Percentiles rank a stretch among this genome's conserved stretches.
Conservation (phyloP, 352 stramenopile genomes). For the Globisporangium canariense region DNA sequence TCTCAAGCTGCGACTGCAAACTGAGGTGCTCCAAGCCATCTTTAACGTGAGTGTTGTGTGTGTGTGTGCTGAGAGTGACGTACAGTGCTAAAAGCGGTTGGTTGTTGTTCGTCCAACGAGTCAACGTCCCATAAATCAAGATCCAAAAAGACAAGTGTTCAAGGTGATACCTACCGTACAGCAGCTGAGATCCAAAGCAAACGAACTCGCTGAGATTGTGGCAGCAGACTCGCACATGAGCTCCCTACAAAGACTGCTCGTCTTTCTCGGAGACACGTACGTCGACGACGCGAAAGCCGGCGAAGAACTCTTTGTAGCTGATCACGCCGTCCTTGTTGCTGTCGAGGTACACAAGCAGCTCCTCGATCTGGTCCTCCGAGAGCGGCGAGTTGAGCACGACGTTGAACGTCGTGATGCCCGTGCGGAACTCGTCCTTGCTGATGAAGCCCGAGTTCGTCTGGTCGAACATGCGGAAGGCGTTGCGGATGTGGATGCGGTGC, state of each 20-base stretch:
- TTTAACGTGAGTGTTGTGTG: too few relatives aligned
- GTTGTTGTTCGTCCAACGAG: not conserved
- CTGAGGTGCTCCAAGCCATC: too few relatives aligned
- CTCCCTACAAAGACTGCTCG: constrained; percentile 14
- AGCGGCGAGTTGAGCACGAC: constrained; percentile 88
- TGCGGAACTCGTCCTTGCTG: constrained; percentile 82
- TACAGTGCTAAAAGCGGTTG: not conserved
- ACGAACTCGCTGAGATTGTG: not conserved
- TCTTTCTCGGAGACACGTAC: constrained; percentile 45
- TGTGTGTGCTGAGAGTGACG: not conserved
- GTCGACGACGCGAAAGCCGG: constrained; percentile 88
- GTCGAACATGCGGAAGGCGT: constrained; percentile 92
- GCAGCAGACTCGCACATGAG: not conserved
- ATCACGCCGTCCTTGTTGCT: constrained; percentile 89
- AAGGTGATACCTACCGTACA: not conserved
- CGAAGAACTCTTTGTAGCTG: constrained; percentile 94
- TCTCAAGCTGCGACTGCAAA: too few relatives aligned
- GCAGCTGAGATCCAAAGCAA: not conserved
- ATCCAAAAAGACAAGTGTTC: constrained; percentile 5
- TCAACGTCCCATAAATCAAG: not conserved
- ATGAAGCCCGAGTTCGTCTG: constrained; percentile 78
- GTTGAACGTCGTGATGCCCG: constrained; percentile 85
- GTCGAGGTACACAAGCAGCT: constrained; percentile 86
- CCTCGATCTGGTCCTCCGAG: constrained; percentile 90
- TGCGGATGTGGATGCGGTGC: constrained; percentile 90